Evolutionary conservation across 2,329 filamentous ascomycete genomes (phyloP).

Genomic region (Chrysoporthe cubensis): DNA sequence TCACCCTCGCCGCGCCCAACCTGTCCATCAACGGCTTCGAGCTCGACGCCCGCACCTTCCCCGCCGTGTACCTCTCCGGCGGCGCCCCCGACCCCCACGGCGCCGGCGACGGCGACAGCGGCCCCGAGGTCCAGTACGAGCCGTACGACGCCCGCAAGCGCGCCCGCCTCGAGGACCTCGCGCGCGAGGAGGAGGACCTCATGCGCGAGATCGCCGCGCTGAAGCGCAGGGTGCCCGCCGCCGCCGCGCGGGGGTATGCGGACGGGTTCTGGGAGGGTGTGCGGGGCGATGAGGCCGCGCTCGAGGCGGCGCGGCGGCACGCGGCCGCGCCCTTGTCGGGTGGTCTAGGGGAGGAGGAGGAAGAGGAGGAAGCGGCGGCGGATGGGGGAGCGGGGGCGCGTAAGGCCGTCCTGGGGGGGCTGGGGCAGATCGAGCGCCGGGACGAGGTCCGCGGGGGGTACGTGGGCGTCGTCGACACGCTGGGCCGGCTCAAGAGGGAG

Average conservation of each 20-base stretch:
- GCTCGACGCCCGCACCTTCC: slow-evolving; percentile 46
- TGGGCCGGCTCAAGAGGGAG: slow-evolving; percentile 59
- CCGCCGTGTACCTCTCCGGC: slow-evolving; percentile 31
- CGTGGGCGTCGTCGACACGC: slow-evolving; percentile 50
- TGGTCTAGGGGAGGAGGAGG: slow-evolving; percentile 22
- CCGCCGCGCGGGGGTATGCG: slow-evolving; percentile 48
- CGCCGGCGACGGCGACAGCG: slow-evolving; percentile 28
- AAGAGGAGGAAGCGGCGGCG: slow-evolving; percentile 28
- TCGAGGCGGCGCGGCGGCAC: slow-evolving; percentile 38
- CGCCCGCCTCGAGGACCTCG: slow-evolving; percentile 62
- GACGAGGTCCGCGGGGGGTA: slow-evolving; percentile 52
- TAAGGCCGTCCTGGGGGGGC: slow-evolving; percentile 34
- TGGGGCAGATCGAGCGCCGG: slow-evolving; percentile 49
- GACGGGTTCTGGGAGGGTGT: slow-evolving; percentile 46
- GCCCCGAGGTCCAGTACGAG: slow-evolving; percentile 53
- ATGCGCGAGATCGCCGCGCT: slow-evolving; percentile 65
- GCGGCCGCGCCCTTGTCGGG: slow-evolving; percentile 12
- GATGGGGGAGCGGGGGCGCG: slow-evolving; percentile 26
- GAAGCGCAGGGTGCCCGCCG: slow-evolving; percentile 56
- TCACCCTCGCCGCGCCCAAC: slow-evolving; percentile 61
- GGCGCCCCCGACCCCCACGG: background rate
- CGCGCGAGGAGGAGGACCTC: slow-evolving; percentile 65
- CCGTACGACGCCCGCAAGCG: slow-evolving; percentile 64
- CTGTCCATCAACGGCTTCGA: slow-evolving; percentile 66
- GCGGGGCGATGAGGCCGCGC: slow-evolving; percentile 51